Conservation (phyloP, 306 rosid genomes). For the Biancaea sappan region DNA sequence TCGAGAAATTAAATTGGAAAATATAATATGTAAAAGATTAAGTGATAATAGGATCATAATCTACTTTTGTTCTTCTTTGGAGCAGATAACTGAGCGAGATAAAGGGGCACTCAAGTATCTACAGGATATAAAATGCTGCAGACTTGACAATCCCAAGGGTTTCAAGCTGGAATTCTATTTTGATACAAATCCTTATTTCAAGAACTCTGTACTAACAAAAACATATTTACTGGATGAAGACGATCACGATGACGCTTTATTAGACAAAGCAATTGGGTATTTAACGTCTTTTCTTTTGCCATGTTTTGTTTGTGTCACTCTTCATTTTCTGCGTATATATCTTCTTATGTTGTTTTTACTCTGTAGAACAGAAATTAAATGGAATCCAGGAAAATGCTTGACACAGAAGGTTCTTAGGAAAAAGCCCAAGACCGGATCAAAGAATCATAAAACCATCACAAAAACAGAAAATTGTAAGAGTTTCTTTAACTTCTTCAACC, state of each 20-base stretch:
- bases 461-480: slow-evolving; percentile 84
- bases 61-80: neutral
- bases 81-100: slow-evolving; percentile 77
- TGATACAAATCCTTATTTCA: slow-evolving; percentile 69
- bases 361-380: slow-evolving; percentile 73
- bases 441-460: slow-evolving; percentile 77
- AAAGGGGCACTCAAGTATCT: slow-evolving; percentile 80
- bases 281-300: neutral
- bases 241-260: slow-evolving; percentile 60
- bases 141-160: slow-evolving; percentile 69
- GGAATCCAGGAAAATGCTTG: slow-evolving; percentile 74
- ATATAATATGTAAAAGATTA: too few relatives aligned
- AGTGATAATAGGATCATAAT: neutral
- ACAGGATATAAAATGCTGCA: slow-evolving; percentile 73
- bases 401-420: slow-evolving; percentile 79
- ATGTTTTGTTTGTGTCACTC: neutral
- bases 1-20: too few relatives aligned
- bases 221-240: slow-evolving; percentile 83
- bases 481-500: slow-evolving; percentile 82
- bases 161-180: slow-evolving; percentile 85
- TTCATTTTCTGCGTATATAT: neutral
- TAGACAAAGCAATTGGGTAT: slow-evolving; percentile 87
- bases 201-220: slow-evolving; percentile 70
- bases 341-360: neutral
- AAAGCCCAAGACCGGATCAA: slow-evolving; percentile 80